Percentiles rank a stretch among this genome's conserved stretches.
Conservation (phyloP, 352 stramenopile species). For the Phytophthora uliginosa region DNA sequence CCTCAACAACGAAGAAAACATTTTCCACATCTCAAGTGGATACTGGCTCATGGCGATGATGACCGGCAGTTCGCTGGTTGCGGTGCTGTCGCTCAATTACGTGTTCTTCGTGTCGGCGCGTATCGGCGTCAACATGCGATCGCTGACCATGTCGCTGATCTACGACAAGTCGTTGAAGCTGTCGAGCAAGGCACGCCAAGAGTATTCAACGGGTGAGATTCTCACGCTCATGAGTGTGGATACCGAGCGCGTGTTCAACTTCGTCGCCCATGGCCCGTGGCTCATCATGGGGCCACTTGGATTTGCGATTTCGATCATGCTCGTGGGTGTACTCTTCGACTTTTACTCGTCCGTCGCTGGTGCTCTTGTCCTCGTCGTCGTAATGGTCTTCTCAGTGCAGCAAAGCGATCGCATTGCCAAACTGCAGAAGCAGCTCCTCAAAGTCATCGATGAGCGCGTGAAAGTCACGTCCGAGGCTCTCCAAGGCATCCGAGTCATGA, state of each 20-base stretch:
- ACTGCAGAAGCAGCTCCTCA: constrained; percentile 21
- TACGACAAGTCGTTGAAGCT: constrained; percentile 66
- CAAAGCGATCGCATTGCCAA: constrained; percentile 25
- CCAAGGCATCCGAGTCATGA: constrained; percentile 88
- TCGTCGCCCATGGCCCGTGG: constrained; percentile 33
- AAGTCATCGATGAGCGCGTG: constrained; percentile 77
- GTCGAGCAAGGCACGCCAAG: constrained; percentile 48
- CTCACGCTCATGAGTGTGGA: constrained; percentile 52
- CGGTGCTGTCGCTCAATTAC: constrained; percentile 40
- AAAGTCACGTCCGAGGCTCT: constrained; percentile 95
- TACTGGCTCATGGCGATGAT: constrained; percentile 40
- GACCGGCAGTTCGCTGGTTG: constrained; percentile 21
- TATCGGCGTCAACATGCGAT: constrained; percentile 46
- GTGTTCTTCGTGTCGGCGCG: constrained; percentile 37
- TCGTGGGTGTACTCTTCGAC: constrained; percentile 41
- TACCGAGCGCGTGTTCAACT: constrained; percentile 43
- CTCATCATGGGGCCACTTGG: constrained; percentile 30
- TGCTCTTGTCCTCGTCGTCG: constrained; percentile 19
- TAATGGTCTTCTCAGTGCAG: constrained; percentile 27
- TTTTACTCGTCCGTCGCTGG: constrained; percentile 20
- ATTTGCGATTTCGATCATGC: constrained; percentile 29
- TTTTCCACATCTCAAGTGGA: constrained; percentile 35
- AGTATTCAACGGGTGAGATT: constrained; percentile 46
- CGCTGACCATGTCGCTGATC: constrained; percentile 43
- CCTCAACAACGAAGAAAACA: constrained; percentile 34